Base-by-base conservation (phyloP, 2,329 filamentous ascomycete species). In the Neoscytalidium dimidiatum region DNA sequence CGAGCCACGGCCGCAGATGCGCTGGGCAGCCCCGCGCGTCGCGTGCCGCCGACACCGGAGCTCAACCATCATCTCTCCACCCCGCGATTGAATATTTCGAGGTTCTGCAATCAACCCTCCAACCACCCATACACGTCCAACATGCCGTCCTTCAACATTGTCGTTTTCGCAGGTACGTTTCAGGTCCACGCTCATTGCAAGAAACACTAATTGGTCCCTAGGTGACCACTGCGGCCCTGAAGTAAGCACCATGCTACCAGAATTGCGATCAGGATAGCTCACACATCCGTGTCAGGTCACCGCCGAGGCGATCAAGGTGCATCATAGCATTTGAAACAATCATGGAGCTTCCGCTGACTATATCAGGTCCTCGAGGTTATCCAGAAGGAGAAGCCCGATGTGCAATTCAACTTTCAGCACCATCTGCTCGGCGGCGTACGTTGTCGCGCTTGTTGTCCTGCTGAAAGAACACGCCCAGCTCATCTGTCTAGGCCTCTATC, bases 371-470 rank as follows among this genome's bases (percentile, higher is more conserved):
- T 98, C 75, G 90, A 90, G 76, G 85, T 90, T 4, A 83, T 98
- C 66, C 91, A 96, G 82, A 85, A 89, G 72, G 81, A 83, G 71
- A 89, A 87, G 75, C 85, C 89, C 64, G 86, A 88, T 69, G 85
- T 90, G 77, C 90, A 90, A 73, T 97, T 98, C 83, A 92, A 95
- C 77, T 90, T 97, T 72, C 87, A 97, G 76, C 88, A 97, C 64
- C 92, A 97, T 77, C 85, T 96, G 65, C 86, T 99, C 66, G 94
- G 95, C 73, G 94, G 95, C 74, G 94, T 96, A 87, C 83, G 92
- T 86, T 46, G 28, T 38, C 58, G 19, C 28, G 17, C 2, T 7
- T 41, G 11, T 41, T 41, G n/a, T n/a, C n/a, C 38, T 41, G n/a
- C 38, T 17, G 31, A 33, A 6, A 11, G 11, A 11, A 5, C 38